These are phyloP conservation scores for Rhododendron mucronatum DNA, from an alignment of 148 eudicot species.

Conservation along the genomic window DNA sequence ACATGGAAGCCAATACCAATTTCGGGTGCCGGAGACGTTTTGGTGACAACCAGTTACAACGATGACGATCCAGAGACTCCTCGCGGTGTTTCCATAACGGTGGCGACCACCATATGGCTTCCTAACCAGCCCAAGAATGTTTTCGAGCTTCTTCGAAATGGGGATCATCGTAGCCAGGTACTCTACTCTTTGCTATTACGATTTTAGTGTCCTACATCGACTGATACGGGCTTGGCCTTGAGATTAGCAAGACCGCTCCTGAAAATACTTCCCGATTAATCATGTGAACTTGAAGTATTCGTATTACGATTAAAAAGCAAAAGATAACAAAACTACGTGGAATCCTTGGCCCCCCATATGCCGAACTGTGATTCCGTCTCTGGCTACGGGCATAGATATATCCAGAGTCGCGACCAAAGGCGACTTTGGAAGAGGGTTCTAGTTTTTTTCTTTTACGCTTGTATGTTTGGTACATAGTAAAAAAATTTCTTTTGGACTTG, in stretches of 20 bases:
- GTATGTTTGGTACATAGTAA: not conserved
- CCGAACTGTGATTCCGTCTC: too few species aligned
- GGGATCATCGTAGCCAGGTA: constrained; percentile 37
- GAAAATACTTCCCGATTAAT: too few species aligned
- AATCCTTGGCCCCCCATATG: too few species aligned
- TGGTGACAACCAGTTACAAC: constrained; percentile 28
- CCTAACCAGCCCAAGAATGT: constrained; percentile 25
- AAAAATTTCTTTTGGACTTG: not conserved
- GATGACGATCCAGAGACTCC: constrained; percentile 25
- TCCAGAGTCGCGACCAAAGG: not conserved
- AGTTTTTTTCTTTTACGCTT: not conserved
- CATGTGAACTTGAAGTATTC: too few species aligned
- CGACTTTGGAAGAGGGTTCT: not conserved
- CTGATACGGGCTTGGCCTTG: too few species aligned
- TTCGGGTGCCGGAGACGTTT: constrained; percentile 28
- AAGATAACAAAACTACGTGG: too few species aligned
- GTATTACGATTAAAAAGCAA: too few species aligned
- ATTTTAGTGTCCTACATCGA: too few species aligned
- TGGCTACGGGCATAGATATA: too few species aligned
- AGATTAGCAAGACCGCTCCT: too few species aligned
- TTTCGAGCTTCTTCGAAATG: constrained; percentile 29
- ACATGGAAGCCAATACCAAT: constrained; percentile 28
- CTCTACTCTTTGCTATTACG: not conserved
- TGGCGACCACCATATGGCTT: constrained; percentile 37
- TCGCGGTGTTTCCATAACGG: constrained; percentile 22